Evolutionary conservation across 352 stramenopile species (phyloP).

Genomic region (Pythium grandisporangium): DNA sequence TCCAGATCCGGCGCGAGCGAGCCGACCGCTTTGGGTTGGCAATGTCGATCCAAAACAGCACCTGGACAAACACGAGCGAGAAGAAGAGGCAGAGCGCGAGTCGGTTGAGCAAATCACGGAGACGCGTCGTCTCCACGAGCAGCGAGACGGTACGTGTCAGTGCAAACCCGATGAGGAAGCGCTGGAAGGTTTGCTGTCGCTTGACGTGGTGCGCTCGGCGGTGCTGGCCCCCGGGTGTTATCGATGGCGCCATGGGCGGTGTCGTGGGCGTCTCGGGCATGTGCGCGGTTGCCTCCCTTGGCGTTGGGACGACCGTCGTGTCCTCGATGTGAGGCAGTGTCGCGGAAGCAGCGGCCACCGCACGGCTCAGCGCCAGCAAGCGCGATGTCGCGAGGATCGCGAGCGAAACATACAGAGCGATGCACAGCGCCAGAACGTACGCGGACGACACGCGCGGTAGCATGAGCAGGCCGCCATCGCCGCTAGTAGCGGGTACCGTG

Average conservation of each 20-base stretch:
- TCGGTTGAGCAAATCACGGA: slow-evolving; percentile 58
- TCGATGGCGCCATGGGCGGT: no score
- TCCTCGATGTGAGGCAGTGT: no score
- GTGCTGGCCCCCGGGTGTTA: no score
- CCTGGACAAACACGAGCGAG: slow-evolving; percentile 79
- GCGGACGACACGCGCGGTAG: slow-evolving; percentile 39
- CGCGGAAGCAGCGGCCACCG: no score
- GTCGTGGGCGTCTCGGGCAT: slow-evolving; percentile 15
- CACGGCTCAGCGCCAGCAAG: no score
- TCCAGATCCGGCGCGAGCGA: slow-evolving; percentile 69
- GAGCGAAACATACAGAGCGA: slow-evolving; percentile 48
- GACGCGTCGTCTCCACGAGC: slow-evolving; percentile 13
- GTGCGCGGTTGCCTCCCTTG: slow-evolving; percentile 33
- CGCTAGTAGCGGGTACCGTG: no score
- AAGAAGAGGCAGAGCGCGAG: slow-evolving; percentile 76
- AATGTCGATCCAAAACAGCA: slow-evolving; percentile 84
- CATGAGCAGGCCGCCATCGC: slow-evolving; percentile 28
- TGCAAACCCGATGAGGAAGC: slow-evolving; percentile 53
- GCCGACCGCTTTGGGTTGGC: slow-evolving; percentile 70
- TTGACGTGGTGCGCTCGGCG: slow-evolving; percentile 22
- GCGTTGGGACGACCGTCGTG: no score
- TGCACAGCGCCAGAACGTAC: slow-evolving; percentile 38
- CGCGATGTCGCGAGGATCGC: no score
- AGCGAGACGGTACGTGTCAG: slow-evolving; percentile 51
- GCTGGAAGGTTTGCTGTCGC: slow-evolving; percentile 62